A percentile compares a stretch with the other conserved stretches of the same genome.
These are phyloP conservation scores for Aspergillus ibericus DNA, from an alignment of 2,329 filamentous ascomycete genomes.

Conservation along the genomic window DNA sequence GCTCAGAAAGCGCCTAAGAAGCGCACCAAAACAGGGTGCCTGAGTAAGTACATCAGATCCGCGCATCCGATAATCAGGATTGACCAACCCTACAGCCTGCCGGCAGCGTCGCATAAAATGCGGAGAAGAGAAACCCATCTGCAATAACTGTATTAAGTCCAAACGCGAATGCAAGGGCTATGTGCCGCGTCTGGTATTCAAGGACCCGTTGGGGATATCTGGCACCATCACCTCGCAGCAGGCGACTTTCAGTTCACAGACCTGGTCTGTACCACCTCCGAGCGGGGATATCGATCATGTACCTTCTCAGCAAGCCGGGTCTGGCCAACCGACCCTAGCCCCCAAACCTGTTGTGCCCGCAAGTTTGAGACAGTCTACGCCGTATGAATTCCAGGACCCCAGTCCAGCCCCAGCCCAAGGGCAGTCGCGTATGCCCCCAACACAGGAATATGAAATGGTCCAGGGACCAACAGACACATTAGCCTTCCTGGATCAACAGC, in stretches of 20 bases:
- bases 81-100: slow-evolving; percentile 63
- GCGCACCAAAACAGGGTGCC: slow-evolving; percentile 87
- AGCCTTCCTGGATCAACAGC: neutral
- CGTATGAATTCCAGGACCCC: slow-evolving; percentile 1
- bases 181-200: slow-evolving; percentile 44
- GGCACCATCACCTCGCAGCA: slow-evolving; percentile 21
- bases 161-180: slow-evolving; percentile 49
- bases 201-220: slow-evolving; percentile 39
- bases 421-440: slow-evolving; percentile 8
- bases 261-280: slow-evolving; percentile 15
- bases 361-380: slow-evolving; percentile 10
- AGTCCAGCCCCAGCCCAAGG: slow-evolving; percentile 10
- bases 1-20: slow-evolving; percentile 52
- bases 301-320: slow-evolving; percentile 27
- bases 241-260: slow-evolving; percentile 18
- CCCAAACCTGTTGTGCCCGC: slow-evolving; percentile 28
- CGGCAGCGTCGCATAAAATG: slow-evolving; percentile 95
- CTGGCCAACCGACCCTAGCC: slow-evolving; percentile 36
- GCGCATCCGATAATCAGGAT: slow-evolving; percentile 21
- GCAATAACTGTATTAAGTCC: slow-evolving; percentile 49
- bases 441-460: neutral
- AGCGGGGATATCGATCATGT: slow-evolving; percentile 23
- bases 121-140: slow-evolving; percentile 69
- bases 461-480: neutral
- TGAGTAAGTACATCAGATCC: slow-evolving; percentile 61